These are phyloP conservation scores for Lonicera japonica DNA, from an alignment of 129 eudicot species.

Conservation along the genomic window DNA sequence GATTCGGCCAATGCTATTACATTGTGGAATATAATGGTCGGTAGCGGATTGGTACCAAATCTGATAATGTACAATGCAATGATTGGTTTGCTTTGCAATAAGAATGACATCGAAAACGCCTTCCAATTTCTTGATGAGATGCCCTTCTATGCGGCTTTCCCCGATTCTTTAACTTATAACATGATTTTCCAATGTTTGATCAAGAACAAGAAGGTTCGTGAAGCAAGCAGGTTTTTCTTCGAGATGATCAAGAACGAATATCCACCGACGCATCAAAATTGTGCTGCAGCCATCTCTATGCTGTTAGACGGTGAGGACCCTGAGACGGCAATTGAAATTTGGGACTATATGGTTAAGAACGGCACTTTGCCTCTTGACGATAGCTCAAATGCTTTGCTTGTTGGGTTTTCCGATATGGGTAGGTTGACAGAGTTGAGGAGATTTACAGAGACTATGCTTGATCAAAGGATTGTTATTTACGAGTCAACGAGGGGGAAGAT, in stretches of 20 bases:
- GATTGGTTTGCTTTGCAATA: conserved; percentile 62
- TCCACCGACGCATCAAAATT: conserved; percentile 59
- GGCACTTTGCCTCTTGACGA: conserved; percentile 53
- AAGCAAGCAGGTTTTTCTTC: conserved; percentile 57
- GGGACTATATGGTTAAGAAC: conserved; percentile 64
- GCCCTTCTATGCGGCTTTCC: conserved; percentile 67
- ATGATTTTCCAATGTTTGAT: conserved; percentile 56
- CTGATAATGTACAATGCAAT: conserved; percentile 62
- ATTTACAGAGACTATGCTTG: conserved; percentile 54
- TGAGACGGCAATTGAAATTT: conserved; percentile 67
- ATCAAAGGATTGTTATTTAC: conserved; percentile 34
- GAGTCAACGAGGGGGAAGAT: conserved; percentile 73
- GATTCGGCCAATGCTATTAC: conserved; percentile 54
- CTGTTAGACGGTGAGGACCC: conserved; percentile 79
- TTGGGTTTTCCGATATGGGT: conserved; percentile 55
- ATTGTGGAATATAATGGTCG: conserved; percentile 65
- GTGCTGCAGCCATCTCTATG: conserved; percentile 62
- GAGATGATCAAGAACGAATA: conserved; percentile 89
- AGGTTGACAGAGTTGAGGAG: conserved; percentile 65
- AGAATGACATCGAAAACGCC: conserved; percentile 44
- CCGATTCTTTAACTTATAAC: conserved; percentile 66
- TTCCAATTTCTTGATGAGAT: conserved; percentile 65
- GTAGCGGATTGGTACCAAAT: conserved; percentile 53
- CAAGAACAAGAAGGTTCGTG: conserved; percentile 62
- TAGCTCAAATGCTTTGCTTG: conserved; percentile 65